Evolutionary conservation across 352 stramenopile genomes (phyloP), one percentile per base, ranked within the genome.

Genomic region (Globisporangium lucens): DNA sequence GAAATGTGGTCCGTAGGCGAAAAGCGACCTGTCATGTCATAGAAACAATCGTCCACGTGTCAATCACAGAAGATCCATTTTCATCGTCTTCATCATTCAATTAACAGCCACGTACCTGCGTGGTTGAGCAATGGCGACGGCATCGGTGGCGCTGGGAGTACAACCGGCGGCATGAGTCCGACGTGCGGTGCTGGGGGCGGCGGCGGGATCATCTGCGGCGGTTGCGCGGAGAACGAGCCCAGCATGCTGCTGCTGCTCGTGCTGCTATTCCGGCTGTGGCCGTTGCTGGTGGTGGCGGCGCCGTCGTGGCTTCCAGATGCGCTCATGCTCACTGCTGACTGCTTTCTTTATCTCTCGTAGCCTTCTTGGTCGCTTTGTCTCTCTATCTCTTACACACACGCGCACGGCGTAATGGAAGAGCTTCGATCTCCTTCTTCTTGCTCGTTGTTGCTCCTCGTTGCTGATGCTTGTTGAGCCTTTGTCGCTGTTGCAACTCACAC

Each of bases 1-100:
- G 80, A 85, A 13, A 82, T 70, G 63, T 87, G 75, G 59, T 89
- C 82, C 0, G 78, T 72, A 60, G 80, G 73, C 52, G 80, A 78
- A 52, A 80, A 91, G 51, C 83, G 83, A 7, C 59, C 77, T 82
- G 56, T 52, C 24, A 41, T 67, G 3, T 30, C 22, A 30, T 27
- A n/a, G 27, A 65, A 46, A 27, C n/a, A 33, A 55, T 30, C 7
- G 41, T 36, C 17, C 53, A 59, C 43, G 30, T 33, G 55, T 61
- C 33, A 47, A 61, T 61, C 3, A 13, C 30, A 46, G 22, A 53
- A 67, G 63, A 62, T 62, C 63, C 62, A 52, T 20, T 35, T 46
- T 61, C 27, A 59, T 6, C n/a, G n/a, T 38, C 27, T 36, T 10
- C 52, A 20, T 17, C 10, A 24, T 33, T 49, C 41, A 49, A n/a